Base-by-base conservation (phyloP, 257 asterid genomes). In the Nicotiana tabacum region DNA sequence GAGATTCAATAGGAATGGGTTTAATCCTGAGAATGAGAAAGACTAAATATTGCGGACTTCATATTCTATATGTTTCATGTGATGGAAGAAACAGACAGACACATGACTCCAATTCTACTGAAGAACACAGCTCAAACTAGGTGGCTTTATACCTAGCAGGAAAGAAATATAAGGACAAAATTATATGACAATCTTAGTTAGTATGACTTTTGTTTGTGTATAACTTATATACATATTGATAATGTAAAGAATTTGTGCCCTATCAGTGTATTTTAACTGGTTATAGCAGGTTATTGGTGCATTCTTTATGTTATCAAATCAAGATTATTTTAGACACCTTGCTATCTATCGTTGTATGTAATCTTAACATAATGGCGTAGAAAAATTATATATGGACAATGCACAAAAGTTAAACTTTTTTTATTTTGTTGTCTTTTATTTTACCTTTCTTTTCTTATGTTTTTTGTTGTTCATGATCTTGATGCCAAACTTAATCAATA, bases 401-500 rank as follows among this genome's bases (percentile, higher is more conserved):
- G 32, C 9, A 80, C 39, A 79, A 27, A 79, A 43, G 15, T 62
- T 66, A n/a, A 65, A 81, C 33, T 74, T 21, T 51, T 66, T 81
- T 32, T 66, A 17, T 66, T 66, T 51, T 66, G 0, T 27, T 30
- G 17, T 1, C 12, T 58, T 62, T 80, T 16, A 55, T 55, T 55
- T 65, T 29, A 65, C n/a, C 21, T 30, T 53, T 29, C 2, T 12
- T 65, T 64, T 5, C 24, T 11, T 43, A 21, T 70, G 37, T 43
- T 70, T 5, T 87, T 84, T 84, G 58, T 53, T 77, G 87, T 82
- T 82, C 85, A 87, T 86, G 83, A 82, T 84, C 60, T 16, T 89
- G 88, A 88, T 90, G 86, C 90, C 78, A 89, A 89, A 84, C 94
- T 92, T 93, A 90, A 86, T 90, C 83, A 88, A 82, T 91, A 90